Evolutionary conservation across 2,329 filamentous ascomycete species (phyloP).

Genomic region (Xylariaceae sp.): DNA sequence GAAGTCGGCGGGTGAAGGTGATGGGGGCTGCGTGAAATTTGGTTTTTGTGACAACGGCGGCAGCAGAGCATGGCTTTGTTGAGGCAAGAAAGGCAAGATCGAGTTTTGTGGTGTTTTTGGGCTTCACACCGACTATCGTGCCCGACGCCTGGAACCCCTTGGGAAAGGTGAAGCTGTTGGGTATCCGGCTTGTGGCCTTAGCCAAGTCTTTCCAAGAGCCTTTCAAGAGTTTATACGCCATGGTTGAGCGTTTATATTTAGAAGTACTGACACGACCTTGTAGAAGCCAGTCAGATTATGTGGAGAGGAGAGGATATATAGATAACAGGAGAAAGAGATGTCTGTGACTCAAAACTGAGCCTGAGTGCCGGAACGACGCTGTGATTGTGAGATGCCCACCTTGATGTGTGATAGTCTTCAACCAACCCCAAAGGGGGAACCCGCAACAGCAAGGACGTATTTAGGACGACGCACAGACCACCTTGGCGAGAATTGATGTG

Average conservation of each 20-base stretch:
- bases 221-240: conserved; percentile 14
- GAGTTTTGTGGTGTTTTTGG: conserved; percentile 82
- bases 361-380: neutral
- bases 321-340: neutral
- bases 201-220: conserved; percentile 13
- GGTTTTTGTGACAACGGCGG: conserved; percentile 95
- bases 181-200: conserved; percentile 64
- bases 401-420: neutral
- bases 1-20: conserved; percentile 69
- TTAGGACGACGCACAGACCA: neutral
- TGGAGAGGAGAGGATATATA: neutral
- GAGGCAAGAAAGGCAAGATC: conserved; percentile 87
- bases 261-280: neutral
- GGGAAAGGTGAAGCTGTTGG: conserved; percentile 78
- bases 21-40: conserved; percentile 97
- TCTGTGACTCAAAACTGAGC: neutral
- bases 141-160: conserved; percentile 83
- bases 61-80: conserved; percentile 76
- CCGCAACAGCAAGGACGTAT: neutral
- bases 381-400: neutral
- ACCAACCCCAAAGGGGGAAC: neutral
- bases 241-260: neutral
- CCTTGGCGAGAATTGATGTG: neutral
- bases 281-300: conserved; percentile 1
- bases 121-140: conserved; percentile 88